Conservation (phyloP, 2,329 filamentous ascomycete species). For the Microcera coccophila region DNA sequence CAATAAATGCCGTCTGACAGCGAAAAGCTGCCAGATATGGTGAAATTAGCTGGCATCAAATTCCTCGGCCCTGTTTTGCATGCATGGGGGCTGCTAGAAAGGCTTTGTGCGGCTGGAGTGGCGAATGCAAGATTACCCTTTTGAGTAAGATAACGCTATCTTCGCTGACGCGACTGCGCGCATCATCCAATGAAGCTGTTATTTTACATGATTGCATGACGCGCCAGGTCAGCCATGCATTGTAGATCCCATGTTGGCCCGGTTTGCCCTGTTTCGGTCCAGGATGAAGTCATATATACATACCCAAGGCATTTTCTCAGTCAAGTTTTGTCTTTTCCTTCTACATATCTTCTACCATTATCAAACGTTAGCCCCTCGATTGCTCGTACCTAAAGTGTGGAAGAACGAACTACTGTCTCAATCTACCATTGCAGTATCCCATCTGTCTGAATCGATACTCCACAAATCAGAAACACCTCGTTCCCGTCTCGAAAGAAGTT, state of each 20-base stretch:
- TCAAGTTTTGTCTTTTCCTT: not conserved
- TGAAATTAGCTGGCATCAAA: not conserved
- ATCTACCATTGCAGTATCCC: too few species aligned
- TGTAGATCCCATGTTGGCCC: not conserved
- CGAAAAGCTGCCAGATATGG: not conserved
- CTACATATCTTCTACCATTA: too few species aligned
- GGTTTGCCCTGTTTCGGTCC: not conserved
- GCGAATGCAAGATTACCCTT: not conserved
- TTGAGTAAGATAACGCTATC: not conserved
- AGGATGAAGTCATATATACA: not conserved
- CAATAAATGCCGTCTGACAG: too few species aligned
- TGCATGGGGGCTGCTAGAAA: not conserved
- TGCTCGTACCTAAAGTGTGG: too few species aligned
- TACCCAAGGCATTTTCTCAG: not conserved
- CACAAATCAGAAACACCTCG: too few species aligned
- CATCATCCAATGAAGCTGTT: not conserved
- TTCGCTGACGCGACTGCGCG: not conserved
- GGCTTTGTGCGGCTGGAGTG: not conserved
- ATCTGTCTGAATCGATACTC: too few species aligned
- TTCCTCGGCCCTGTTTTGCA: not conserved
- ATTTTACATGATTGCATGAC: not conserved
- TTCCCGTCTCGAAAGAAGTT: not conserved
- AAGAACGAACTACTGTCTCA: too few species aligned
- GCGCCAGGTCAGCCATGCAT: not conserved
- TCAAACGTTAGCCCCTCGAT: too few species aligned